Percentiles rank a stretch among this genome's conserved stretches.
Conservation (phyloP, 495 filamentous ascomycete species). For the Penicillium alfredii region DNA sequence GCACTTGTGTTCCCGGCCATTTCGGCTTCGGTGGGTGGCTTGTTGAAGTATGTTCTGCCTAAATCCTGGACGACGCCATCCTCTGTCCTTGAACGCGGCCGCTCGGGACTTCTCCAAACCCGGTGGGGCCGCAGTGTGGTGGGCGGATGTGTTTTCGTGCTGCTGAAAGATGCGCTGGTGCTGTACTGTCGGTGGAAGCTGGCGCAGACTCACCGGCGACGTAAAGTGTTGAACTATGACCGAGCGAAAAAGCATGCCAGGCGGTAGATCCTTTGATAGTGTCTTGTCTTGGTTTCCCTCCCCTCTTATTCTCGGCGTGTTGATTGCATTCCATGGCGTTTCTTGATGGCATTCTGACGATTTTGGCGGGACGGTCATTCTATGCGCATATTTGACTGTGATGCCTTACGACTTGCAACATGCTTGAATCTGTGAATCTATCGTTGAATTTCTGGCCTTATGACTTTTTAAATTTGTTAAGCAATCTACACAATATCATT, state of each 20-base stretch:
- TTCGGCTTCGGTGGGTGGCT: constrained; percentile 59
- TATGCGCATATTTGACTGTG: too few relatives aligned
- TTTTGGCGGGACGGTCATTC: constrained; percentile 8
- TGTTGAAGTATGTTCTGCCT: constrained; percentile 58
- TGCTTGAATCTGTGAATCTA: constrained; percentile 11
- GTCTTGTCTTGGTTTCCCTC: background rate
- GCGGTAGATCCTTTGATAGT: constrained; percentile 11
- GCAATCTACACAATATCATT: too few relatives aligned
- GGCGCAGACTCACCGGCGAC: constrained; percentile 59
- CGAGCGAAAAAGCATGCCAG: constrained; percentile 32
- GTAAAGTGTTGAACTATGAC: constrained; percentile 64
- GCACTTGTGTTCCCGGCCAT: constrained; percentile 59
- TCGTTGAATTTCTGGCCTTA: constrained; percentile 9
- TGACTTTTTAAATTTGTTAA: background rate
- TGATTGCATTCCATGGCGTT: constrained; percentile 24
- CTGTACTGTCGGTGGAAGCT: constrained; percentile 70
- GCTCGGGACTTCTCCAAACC: constrained; percentile 60
- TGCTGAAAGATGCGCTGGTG: constrained; percentile 67
- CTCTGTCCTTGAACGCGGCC: constrained; percentile 30
- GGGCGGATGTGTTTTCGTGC: constrained; percentile 73
- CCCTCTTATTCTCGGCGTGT: constrained; percentile 6
- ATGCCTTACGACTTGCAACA: too few relatives aligned
- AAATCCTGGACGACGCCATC: constrained; percentile 52
- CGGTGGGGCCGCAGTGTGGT: constrained; percentile 74
- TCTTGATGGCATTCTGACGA: constrained; percentile 7